Evolutionary conservation across 2,329 filamentous ascomycete species (phyloP), one percentile per base, ranked within the genome.

Genomic region (Aspergillus hiratsukae): DNA sequence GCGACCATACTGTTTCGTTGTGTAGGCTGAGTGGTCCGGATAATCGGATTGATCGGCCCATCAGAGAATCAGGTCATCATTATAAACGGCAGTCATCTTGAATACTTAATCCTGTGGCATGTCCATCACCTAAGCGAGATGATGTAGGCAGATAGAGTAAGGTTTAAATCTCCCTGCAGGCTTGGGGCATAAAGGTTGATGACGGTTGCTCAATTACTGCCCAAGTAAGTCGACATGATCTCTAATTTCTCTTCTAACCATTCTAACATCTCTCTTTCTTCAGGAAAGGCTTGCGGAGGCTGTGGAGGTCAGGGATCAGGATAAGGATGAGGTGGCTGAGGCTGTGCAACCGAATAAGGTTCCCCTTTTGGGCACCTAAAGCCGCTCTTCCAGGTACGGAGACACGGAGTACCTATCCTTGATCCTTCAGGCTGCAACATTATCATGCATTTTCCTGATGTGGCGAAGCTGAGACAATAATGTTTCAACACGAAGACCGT

Each of bases 1-100:
- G 7, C 37, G 25, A 31, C 19, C 56, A 3, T 52, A 51, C 45
- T 46, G 43, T 23, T 58, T 56, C 53, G 49, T 55, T 19, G 41
- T 45, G 1, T 45, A 45, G 41, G 14, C 31, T 37, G 14, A 0
- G 5, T 17, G 17, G 31, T 37, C 5, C 5, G 31, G 14, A 35
- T 35, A 17, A 37, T 17, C 4, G 14, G 2, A 37, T n/a, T 17
- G 31, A 17, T 37, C 14, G 14, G 31, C 14, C 31, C 3, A 35
- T 7, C 14, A 17, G 14, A 17, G 31, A 5, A 37, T 17, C 31
- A 7, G 31, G 6, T 35, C 3, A 37, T 37, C 31, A 37, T 37
- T 4, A 17, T 7, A 5, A 6, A 37, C 14, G 3, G 31, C 5
- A 7, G 4, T 17, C 14, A 17, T 17, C 6, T 17, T 2, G 23